phyloP scores from a whole-genome alignment of 1,284 basidiomycete species.

The Ganoderma meredithae region DNA sequence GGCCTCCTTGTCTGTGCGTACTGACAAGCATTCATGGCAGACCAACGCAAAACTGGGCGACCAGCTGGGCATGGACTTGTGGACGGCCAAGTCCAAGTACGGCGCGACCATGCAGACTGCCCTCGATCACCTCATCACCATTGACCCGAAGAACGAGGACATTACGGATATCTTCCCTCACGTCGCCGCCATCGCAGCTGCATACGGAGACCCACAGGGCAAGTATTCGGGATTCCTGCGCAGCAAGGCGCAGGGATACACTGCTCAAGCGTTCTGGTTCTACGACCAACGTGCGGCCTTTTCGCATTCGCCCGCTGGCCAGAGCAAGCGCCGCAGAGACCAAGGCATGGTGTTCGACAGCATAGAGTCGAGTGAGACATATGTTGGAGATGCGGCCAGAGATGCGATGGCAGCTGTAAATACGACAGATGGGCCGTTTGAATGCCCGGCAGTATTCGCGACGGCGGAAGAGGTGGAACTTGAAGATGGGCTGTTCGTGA shows the following conservation, averaged over 20 bases:
- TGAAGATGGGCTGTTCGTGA: constrained; percentile 56
- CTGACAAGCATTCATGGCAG: constrained; percentile 35
- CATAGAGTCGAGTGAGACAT: not conserved
- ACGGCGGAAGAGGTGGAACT: constrained; percentile 48
- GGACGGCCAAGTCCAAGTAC: constrained; percentile 57
- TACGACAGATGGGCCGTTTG: constrained; percentile 41
- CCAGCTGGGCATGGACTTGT: constrained; percentile 57
- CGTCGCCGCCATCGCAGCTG: constrained; percentile 59
- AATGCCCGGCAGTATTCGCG: constrained; percentile 53
- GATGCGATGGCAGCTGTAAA: constrained; percentile 15
- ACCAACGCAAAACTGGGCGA: constrained; percentile 64
- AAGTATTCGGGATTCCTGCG: constrained; percentile 59
- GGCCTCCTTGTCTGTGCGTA: too few species aligned
- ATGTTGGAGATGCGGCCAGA: constrained; percentile 5
- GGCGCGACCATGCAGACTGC: constrained; percentile 65
- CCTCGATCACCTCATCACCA: constrained; percentile 58
- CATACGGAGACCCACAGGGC: constrained; percentile 63
- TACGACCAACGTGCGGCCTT: constrained; percentile 53
- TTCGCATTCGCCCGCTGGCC: constrained; percentile 41
- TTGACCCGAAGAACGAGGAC: constrained; percentile 54
- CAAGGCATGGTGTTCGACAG: constrained; percentile 6
- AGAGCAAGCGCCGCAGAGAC: constrained; percentile 30
- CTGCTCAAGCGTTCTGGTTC: constrained; percentile 55
- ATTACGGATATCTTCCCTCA: constrained; percentile 56
- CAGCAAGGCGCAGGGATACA: constrained; percentile 49